These are phyloP conservation scores for Aspergillus ustus DNA, from an alignment of 2,329 filamentous ascomycete genomes.

Conservation along the genomic window DNA sequence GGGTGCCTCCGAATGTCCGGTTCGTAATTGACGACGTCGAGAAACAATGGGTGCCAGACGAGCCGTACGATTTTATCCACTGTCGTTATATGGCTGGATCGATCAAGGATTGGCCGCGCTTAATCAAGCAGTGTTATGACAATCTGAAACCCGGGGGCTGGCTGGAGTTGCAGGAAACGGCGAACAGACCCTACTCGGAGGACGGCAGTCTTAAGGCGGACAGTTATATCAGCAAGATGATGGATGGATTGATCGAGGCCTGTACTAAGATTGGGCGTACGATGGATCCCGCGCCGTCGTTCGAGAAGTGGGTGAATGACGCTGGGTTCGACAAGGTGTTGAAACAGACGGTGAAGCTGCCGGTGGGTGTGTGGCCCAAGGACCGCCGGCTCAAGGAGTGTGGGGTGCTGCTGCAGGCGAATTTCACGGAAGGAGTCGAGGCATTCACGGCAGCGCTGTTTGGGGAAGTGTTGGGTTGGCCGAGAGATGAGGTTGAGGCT, in stretches of 20 bases:
- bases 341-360: constrained; percentile 16
- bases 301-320: constrained; percentile 18
- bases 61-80: constrained; percentile 40
- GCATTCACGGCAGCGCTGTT: constrained; percentile 23
- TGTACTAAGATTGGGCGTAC: constrained; percentile 20
- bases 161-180: constrained; percentile 23
- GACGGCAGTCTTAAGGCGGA: constrained; percentile 18
- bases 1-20: constrained; percentile 42
- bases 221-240: constrained; percentile 21
- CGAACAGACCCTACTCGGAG: constrained; percentile 20
- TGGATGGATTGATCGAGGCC: constrained; percentile 21
- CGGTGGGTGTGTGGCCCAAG: constrained; percentile 22
- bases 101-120: constrained; percentile 34
- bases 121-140: constrained; percentile 21
- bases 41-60: constrained; percentile 33
- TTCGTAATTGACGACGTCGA: constrained; percentile 43
- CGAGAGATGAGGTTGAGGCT: constrained; percentile 14
- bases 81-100: constrained; percentile 38
- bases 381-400: constrained; percentile 23
- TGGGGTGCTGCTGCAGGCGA: constrained; percentile 20
- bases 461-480: constrained; percentile 21
- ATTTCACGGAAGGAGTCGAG: constrained; percentile 25
- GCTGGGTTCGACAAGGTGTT: constrained; percentile 20
- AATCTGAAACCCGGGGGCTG: constrained; percentile 23
- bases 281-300: constrained; percentile 24